phyloP scores from a whole-genome alignment of 2,329 filamentous ascomycete genomes.

The Tolypocladium tundrense region DNA sequence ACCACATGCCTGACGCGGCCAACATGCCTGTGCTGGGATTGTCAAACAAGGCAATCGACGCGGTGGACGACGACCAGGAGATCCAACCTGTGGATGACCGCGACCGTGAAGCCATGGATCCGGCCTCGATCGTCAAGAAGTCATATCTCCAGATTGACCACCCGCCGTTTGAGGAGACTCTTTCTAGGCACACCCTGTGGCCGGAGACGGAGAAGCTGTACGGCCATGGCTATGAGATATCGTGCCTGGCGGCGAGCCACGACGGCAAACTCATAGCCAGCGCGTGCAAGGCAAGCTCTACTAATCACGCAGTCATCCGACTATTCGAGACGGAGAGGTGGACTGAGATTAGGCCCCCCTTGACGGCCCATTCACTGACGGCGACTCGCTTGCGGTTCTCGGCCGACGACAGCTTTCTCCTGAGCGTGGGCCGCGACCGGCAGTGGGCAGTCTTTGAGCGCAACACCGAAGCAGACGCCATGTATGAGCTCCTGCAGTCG shows the following conservation, averaged over 20 bases:
- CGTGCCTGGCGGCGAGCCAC: slow-evolving; percentile 68
- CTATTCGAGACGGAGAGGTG: slow-evolving; percentile 80
- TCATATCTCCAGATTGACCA: slow-evolving; percentile 56
- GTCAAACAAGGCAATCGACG: slow-evolving; percentile 84
- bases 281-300: slow-evolving; percentile 82
- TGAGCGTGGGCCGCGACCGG: slow-evolving; percentile 85
- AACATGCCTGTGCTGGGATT: slow-evolving; percentile 92
- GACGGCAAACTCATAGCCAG: slow-evolving; percentile 73
- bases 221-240: slow-evolving; percentile 95
- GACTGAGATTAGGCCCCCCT: slow-evolving; percentile 75
- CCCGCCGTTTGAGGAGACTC: slow-evolving; percentile 80
- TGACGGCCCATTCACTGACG: slow-evolving; percentile 80
- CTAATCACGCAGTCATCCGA: slow-evolving; percentile 90
- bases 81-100: slow-evolving; percentile 32
- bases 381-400: slow-evolving; percentile 78
- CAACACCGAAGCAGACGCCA: slow-evolving; percentile 19
- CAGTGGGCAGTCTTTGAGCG: slow-evolving; percentile 79
- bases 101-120: slow-evolving; percentile 44
- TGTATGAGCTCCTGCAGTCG: slow-evolving; percentile 49
- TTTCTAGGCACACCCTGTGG: slow-evolving; percentile 87
- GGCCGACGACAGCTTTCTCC: slow-evolving; percentile 57
- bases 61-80: slow-evolving; percentile 38
- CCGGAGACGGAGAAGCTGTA: slow-evolving; percentile 95
- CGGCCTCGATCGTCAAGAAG: slow-evolving; percentile 44
- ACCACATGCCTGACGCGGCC: slow-evolving; percentile 68